Conservation (phyloP, 352 stramenopile species). For the Thraustotheca clavata region DNA sequence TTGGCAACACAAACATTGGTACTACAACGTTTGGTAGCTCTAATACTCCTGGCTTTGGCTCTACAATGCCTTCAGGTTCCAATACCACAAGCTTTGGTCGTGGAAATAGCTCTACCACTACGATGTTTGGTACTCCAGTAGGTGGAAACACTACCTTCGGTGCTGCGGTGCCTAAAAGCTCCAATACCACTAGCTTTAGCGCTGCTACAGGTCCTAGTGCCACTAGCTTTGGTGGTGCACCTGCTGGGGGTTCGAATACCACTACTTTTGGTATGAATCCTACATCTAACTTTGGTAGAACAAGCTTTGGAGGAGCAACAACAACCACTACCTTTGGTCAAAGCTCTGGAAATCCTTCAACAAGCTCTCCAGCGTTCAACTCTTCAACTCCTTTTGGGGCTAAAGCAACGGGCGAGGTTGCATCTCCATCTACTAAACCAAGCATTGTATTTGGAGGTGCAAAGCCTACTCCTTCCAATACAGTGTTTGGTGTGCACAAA, state of each 20-base stretch:
- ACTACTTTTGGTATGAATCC: neutral
- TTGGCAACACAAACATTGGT: neutral
- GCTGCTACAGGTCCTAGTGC: neutral
- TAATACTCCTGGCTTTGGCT: neutral
- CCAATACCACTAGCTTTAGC: neutral
- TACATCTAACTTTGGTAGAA: neutral
- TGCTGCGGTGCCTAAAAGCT: neutral
- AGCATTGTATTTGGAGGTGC: neutral
- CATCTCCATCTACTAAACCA: neutral
- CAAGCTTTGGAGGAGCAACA: constrained; percentile 8
- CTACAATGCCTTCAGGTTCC: neutral
- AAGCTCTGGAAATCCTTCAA: neutral
- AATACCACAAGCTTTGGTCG: neutral
- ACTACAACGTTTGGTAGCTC: constrained; percentile 10
- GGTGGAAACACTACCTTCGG: neutral
- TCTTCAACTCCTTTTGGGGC: neutral
- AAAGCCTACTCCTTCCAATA: neutral
- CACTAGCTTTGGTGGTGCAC: neutral
- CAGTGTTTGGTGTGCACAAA: neutral
- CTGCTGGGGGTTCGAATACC: neutral
- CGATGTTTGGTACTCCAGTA: neutral
- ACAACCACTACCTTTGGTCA: neutral
- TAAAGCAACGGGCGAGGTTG: neutral
- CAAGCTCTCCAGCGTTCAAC: neutral
- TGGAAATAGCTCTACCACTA: neutral